Base-by-base conservation (phyloP, 352 stramenopile genomes). In the Phytophthora syringae region DNA sequence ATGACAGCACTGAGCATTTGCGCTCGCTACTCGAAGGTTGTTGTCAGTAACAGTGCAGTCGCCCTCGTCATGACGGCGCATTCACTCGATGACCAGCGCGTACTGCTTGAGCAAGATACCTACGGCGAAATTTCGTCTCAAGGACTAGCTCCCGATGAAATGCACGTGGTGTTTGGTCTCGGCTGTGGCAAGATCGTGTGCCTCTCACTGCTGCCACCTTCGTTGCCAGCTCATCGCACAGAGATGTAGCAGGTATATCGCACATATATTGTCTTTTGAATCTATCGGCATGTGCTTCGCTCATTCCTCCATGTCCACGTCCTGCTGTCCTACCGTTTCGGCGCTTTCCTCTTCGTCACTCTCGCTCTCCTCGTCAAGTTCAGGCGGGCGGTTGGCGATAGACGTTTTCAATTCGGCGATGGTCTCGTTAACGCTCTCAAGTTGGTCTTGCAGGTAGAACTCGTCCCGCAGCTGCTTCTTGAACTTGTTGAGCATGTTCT, bases 261-360 rank as follows among this genome's bases (percentile, higher is more conserved):
- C 70, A 67, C 59, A 86, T 76, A 76, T 54, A 77, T 73, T 78
- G 44, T 56, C 51, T 60, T 61, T 64, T 60, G 74, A 79, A 86
- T 83, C 65, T 89, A 84, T 85, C 30, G 22, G 49, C 39, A 50
- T 64, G 56, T 62, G 61, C 57, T 63, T 67, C 59, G 57, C 57
- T 86, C 68, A 90, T 68, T 82, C 82, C 64, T 93, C 83, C 87
- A 95, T 95, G 36, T 93, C 87, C 39, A 94, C 83, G 48, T 94
- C 85, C 52, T 92, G 76, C 27, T 83, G 60, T 70, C 73, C 75
- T 64, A 73, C 58, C 22, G 67, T 59, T 34, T 70, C 67, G 21
- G 42, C 65, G 43, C 48, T 54, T 28, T 76, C 56, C 7, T 82
- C 73, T 20, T 79, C 63, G 9, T 84, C 70, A 24, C 81, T 76